phyloP scores from a whole-genome alignment of 2,329 filamentous ascomycete genomes.

The Scedosporium apiospermum region DNA sequence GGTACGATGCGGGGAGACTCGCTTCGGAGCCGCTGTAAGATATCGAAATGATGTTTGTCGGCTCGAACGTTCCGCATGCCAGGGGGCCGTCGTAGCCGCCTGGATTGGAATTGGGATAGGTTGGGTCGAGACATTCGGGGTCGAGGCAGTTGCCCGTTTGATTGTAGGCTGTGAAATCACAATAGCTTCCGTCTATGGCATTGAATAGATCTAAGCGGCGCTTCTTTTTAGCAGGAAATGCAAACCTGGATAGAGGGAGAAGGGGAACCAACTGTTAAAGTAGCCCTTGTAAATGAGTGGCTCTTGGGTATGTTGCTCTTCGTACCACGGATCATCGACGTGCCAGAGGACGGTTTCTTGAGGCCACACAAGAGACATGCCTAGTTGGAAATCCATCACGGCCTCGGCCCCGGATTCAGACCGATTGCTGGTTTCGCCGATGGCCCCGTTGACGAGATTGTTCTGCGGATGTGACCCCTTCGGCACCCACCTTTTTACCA shows the following conservation, averaged over 20 bases:
- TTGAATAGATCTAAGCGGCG: conserved; percentile 32
- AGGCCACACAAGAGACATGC: conserved; percentile 40
- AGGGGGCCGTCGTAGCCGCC: conserved; percentile 37
- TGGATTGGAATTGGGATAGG: conserved; percentile 37
- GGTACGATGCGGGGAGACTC: conserved; percentile 32
- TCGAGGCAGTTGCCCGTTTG: conserved; percentile 32
- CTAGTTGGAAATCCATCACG: conserved; percentile 38
- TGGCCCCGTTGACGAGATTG: conserved; percentile 24
- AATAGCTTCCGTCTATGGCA: conserved; percentile 43
- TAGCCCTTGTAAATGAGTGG: conserved; percentile 18
- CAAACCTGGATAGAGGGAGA: conserved; percentile 12
- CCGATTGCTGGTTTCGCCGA: conserved; percentile 16
- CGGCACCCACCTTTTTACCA: conserved; percentile 21
- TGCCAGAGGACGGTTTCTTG: conserved; percentile 36
- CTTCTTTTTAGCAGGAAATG: conserved; percentile 18
- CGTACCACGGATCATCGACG: conserved; percentile 29
- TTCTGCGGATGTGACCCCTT: conserved; percentile 26
- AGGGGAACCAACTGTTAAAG: conserved; percentile 19
- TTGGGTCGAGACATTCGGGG: conserved; percentile 32
- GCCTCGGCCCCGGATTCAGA: conserved; percentile 26
- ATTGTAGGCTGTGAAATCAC: conserved; percentile 38
- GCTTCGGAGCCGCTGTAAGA: conserved; percentile 40
- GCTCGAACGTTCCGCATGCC: conserved; percentile 16
- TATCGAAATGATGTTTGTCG: conserved; percentile 22
- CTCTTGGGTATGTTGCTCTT: conserved; percentile 22